Conservation (phyloP, 1,139 yeast species). For the Debaryomyces singareniensis region DNA sequence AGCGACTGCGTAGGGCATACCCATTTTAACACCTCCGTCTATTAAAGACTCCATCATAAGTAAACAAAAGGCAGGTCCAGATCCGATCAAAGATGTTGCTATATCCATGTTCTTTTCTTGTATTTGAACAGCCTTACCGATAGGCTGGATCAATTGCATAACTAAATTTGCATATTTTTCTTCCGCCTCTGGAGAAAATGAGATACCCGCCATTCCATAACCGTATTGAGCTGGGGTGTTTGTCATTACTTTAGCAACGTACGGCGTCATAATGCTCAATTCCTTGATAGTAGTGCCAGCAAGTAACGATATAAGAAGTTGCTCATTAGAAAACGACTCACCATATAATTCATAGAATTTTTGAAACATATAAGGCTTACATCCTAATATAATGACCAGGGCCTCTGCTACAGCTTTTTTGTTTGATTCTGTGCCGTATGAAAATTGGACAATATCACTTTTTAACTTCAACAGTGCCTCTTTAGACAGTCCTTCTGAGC, state of each 20-base stretch:
- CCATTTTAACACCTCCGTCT: conserved; percentile 95
- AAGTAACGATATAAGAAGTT: conserved; percentile 71
- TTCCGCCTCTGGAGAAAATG: conserved; percentile 51
- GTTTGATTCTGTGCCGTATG: conserved; percentile 47
- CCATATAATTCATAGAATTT: conserved; percentile 45
- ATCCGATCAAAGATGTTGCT: conserved; percentile 91
- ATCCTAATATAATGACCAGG: conserved; percentile 71
- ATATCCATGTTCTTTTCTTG: conserved; percentile 95
- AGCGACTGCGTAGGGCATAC: conserved; percentile 82
- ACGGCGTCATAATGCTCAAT: conserved; percentile 45
- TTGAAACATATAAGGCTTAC: conserved; percentile 78
- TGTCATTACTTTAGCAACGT: conserved; percentile 91
- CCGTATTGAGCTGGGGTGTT: conserved; percentile 94
- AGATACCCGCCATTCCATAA: conserved; percentile 86
- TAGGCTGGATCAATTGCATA: conserved; percentile 52
- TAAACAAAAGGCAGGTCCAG: conserved; percentile 93
- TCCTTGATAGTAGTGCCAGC: conserved; percentile 90
- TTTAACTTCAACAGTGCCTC: conserved; percentile 36
- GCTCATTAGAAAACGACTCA: conserved; percentile 40
- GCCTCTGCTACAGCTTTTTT: conserved; percentile 54
- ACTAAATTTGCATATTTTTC: conserved; percentile 46
- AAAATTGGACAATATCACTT: conserved; percentile 45
- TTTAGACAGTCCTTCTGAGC: conserved; percentile 44
- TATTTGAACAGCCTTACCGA: conserved; percentile 66
- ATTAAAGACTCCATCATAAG: conserved; percentile 86